Conservation (phyloP, 495 filamentous ascomycete genomes). For the Annulohypoxylon maeteangense region DNA sequence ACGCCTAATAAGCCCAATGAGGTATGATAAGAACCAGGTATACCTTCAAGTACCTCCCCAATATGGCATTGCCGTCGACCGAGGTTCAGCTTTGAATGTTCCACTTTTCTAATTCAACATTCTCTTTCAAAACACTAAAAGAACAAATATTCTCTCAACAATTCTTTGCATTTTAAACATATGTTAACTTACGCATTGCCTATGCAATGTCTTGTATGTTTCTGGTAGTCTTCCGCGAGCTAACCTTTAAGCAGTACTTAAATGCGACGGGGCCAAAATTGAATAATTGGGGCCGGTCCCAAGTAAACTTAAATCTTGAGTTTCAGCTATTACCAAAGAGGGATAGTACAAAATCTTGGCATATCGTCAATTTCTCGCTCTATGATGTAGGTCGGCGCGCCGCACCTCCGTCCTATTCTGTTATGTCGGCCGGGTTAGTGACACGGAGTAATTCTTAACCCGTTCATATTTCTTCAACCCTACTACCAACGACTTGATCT, state of each 20-base stretch:
- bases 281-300: neutral
- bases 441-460: conserved; percentile 26
- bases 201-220: neutral
- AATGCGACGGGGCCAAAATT: neutral
- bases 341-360: conserved; percentile 1
- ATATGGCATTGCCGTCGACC: neutral
- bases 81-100: neutral
- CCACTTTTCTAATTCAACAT: neutral
- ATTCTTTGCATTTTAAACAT: neutral
- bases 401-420: conserved; percentile 9
- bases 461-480: conserved; percentile 2
- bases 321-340: neutral
- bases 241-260: neutral
- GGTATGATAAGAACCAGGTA: too few relatives aligned
- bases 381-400: conserved; percentile 14
- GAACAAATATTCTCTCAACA: neutral
- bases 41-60: neutral
- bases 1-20: neutral
- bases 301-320: neutral
- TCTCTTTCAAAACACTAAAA: neutral
- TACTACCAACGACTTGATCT: neutral
- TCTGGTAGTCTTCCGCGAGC: neutral
- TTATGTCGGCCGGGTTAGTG: conserved; percentile 32
- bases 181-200: neutral
- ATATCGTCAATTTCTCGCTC: neutral